Evolutionary conservation across 352 stramenopile genomes (phyloP), one percentile per base, ranked within the genome.

Genomic region (Pythium vanterpoolii): DNA sequence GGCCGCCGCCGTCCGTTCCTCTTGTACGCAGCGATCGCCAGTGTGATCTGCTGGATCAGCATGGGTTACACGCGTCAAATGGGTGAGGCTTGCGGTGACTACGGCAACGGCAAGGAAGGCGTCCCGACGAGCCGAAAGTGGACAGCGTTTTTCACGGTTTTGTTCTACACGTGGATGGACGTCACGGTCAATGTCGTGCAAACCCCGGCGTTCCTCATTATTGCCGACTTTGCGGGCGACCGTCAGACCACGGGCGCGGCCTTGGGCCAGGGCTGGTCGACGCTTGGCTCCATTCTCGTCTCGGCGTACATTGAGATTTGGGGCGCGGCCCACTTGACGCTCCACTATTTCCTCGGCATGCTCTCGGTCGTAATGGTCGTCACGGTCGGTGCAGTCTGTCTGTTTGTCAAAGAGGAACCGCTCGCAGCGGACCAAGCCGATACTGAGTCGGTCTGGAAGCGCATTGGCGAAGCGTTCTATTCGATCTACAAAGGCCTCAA

Each of bases 151-250:
- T 69, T 86, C 27, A 80, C 66, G 0, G 67, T 83, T 23, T 62
- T 82, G 36, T 82, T 78, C 53, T 86, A 86, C 68, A 53, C 73
- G 3, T 83, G 74, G 74, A 86, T 86, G 76, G 76, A 84, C 47
- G 62, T 86, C 23, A 74, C 67, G 30, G 63, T 83, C 40, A 84
- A 86, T 58, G 19, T 87, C 33, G 71, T 74, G 9, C 66, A 75
- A 46, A 74, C 64, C 0, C 71, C 74, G 24, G 66, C 63, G 21
- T 57, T 73, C 49, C 28, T 85, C 42, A 24, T 87, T 11, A 77
- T 87, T 31, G 69, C 77, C 13, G 77, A 87, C 39, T 78, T 85
- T 40, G 77, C 77, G 19, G 75, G 75, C 10, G 72, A 71, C 13
- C 73, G 77, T 8, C 77, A 87, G 55, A 84, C 76, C n/a, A 66